Base-by-base conservation (phyloP, 768 basidiomycete species). In the Agrocybe praecox region DNA sequence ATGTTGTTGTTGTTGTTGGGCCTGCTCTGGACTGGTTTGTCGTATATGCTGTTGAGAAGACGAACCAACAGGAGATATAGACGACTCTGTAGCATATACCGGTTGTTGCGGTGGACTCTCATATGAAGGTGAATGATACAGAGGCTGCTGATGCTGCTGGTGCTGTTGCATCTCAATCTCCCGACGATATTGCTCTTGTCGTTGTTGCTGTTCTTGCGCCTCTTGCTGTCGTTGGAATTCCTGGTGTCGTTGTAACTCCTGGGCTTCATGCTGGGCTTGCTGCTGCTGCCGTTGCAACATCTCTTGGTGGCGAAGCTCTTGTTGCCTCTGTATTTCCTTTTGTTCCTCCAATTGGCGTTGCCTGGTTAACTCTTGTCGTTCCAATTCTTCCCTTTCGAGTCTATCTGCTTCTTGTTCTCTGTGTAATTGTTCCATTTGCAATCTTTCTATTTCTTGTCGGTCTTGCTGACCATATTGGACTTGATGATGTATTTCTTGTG, bases 401-500 rank as follows among this genome's bases (percentile, higher is more conserved):
- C 63, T 66, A 46, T 64, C 63, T 26, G 55, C 10, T 44, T 68
- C 58, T 48, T 55, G 48, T 26, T 66, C 61, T 22, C 56, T 34
- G 32, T 68, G 61, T 44, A 49, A 51, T 21, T 61, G 56, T 34
- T 67, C 65, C 49, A 56, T 32, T 29, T 66, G 61, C 48, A 67
- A 54, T 49, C 65, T 65, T 48, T 68, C 70, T 48, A 58, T 46
- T 45, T 67, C 63, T 50, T 73, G 67, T n/a, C 58, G 63, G 5
- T 40, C 36, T 29, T 29, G 26, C 26, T 29, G 26, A 24, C 70
- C 66, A 32, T 72, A 58, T 57, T 67, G 63, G 58, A 70, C 69
- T 52, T 69, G 70, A 17, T 67, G 62, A 47, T 70, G 65, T 47
- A 70, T 49, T 14, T 45, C 54, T 56, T 73, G 69, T 49, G 66